Base-by-base conservation (phyloP, 2,329 filamentous ascomycete genomes). In the Cadophora sp. region DNA sequence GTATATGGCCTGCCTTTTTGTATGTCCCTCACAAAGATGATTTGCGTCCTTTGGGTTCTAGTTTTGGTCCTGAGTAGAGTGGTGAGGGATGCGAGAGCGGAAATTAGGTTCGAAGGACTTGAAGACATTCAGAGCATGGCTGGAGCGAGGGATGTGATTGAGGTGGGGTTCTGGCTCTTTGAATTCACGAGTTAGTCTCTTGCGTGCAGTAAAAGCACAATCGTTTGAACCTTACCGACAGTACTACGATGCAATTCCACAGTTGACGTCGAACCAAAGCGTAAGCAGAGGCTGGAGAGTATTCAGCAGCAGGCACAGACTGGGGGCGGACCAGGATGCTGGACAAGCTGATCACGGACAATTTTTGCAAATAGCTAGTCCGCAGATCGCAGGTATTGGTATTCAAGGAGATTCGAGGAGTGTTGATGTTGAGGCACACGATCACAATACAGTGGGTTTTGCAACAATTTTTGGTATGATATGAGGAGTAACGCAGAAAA, bases 401-500 rank as follows among this genome's bases (percentile, higher is more conserved):
- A 43, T 31, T 48, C 29, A 24, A 50, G 40, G 14, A 29, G 31
- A 3, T 58, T 63, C 48, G 46, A 37, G 48, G n/a, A 40, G n/a
- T 65, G 60, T 59, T 19, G 62, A 66, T 58, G 66, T 66, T 55
- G 62, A 60, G 62, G 70, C 68, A 72, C 66, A 72, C 69, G 67
- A 69, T 71, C 59, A 61, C 60, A 62, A 43, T 46, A 58, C 56
- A 62, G 58, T 46, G 58, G 67, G 62, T 43, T 66, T 66, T 67
- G 48, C 37, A 60, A 67, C 56, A 53, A 48, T 70, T 71, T 53
- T 50, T 68, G 67, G 67, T 65, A 70, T 69, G 67, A 68, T 69
- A 72, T 73, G 68, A 69, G 65, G 46, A 69, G 66, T 58, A 69
- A 64, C 56, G 69, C 68, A 72, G 64, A 72, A 73, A 71, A 71